Conservation (phyloP, 345 rosid genomes). For the Cardiospermum halicacabum region DNA sequence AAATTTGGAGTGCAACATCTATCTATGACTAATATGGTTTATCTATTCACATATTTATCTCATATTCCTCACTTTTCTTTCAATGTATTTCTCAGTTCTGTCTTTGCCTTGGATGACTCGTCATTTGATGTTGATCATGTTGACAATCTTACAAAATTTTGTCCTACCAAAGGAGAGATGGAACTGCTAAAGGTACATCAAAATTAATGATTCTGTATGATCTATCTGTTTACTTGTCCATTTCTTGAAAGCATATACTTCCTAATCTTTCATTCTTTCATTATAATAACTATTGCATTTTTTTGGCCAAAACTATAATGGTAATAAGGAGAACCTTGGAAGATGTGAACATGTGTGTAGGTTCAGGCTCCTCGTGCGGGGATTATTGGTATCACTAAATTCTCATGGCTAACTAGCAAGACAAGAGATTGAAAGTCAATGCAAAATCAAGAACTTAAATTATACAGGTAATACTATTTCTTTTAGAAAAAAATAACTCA, state of each 20-base stretch:
- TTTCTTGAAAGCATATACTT: not conserved
- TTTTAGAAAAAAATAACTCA: too few relatives aligned
- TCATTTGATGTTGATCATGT: constrained; percentile 75
- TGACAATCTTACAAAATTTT: constrained; percentile 74
- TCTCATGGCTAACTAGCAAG: too few relatives aligned
- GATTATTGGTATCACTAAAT: too few relatives aligned
- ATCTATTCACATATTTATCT: constrained; percentile 13
- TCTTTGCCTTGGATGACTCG: constrained; percentile 73
- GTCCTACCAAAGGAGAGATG: constrained; percentile 82
- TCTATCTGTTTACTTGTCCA: not conserved
- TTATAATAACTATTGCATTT: not conserved
- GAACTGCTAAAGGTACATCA: constrained; percentile 64
- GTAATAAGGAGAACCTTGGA: constrained; percentile 65
- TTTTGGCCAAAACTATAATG: constrained; percentile 51
- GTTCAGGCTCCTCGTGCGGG: too few relatives aligned
- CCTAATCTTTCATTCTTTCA: not conserved
- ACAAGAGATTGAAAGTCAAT: too few relatives aligned
- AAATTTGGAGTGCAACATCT: constrained; percentile 10
- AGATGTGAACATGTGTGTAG: constrained; percentile 71
- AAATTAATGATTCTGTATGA: not conserved
- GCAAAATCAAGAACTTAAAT: too few relatives aligned
- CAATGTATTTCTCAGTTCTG: constrained; percentile 48
- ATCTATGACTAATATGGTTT: not conserved
- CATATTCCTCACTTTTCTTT: constrained; percentile 17
- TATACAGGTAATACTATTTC: too few relatives aligned